A percentile compares a stretch with the other conserved stretches of the same genome.
Conservation (phyloP, 2,329 filamentous ascomycete species). For the Epichloe coenophiala region DNA sequence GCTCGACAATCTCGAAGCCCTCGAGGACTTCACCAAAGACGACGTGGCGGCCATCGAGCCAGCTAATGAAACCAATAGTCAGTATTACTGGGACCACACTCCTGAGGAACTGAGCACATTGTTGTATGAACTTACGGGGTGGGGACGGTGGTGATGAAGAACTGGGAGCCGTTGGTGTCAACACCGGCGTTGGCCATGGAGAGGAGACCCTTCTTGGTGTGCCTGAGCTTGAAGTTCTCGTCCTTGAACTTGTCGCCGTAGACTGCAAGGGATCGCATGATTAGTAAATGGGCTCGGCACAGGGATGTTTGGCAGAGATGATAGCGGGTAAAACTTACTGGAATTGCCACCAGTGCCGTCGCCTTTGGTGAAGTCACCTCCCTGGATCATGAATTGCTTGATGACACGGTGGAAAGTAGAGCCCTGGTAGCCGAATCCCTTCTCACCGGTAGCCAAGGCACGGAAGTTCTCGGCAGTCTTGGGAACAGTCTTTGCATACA, state of each 20-base stretch:
- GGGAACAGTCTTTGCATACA: conserved; percentile 79
- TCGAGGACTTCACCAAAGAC: conserved; percentile 83
- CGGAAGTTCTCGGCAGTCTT: conserved; percentile 65
- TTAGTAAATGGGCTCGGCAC: conserved; percentile 9
- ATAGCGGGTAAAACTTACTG: conserved; percentile 36
- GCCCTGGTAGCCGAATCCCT: conserved; percentile 72
- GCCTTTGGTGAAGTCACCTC: conserved; percentile 73
- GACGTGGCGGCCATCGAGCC: conserved; percentile 75
- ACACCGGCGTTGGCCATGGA: conserved; percentile 78
- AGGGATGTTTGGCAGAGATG: not conserved
- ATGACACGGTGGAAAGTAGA: conserved; percentile 84
- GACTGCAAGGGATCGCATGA: conserved; percentile 31
- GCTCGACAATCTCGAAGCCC: conserved; percentile 67
- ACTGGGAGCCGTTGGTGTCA: conserved; percentile 81
- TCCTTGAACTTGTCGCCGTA: conserved; percentile 75
- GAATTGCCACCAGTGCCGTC: conserved; percentile 77
- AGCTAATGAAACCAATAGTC: conserved; percentile 29
- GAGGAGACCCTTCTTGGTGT: conserved; percentile 70
- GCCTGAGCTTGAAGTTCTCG: conserved; percentile 93
- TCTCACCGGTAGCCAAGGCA: conserved; percentile 71
- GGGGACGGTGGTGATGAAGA: conserved; percentile 78
- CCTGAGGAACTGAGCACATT: not conserved
- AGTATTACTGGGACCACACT: not conserved
- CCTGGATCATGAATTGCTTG: conserved; percentile 83
- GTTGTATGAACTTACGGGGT: conserved; percentile 43